A percentile compares a stretch with the other conserved stretches of the same genome.
Conservation (phyloP, 1,139 yeast genomes). For the Hansenula anomala region DNA sequence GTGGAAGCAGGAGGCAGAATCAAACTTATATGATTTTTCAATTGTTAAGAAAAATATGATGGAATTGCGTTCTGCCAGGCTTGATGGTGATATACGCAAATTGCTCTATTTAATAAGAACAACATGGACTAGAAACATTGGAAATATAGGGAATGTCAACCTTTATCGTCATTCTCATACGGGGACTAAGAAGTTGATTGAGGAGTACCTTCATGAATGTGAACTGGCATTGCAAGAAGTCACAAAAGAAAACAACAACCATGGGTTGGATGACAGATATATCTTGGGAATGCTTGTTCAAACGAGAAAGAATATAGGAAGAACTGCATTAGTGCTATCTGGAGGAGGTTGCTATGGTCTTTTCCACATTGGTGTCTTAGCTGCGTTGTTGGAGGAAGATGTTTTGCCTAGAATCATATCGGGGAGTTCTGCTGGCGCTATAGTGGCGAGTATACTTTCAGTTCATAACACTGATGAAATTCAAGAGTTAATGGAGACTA, state of each 20-base stretch:
- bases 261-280: slow-evolving; percentile 60
- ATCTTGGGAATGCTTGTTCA: slow-evolving; percentile 77
- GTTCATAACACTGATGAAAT: slow-evolving; percentile 77
- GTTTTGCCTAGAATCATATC: slow-evolving; percentile 86
- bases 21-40: slow-evolving; percentile 67
- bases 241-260: slow-evolving; percentile 20
- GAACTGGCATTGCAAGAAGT: slow-evolving; percentile 48
- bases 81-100: slow-evolving; percentile 49
- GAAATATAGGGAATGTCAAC: slow-evolving; percentile 80
- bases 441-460: slow-evolving; percentile 84
- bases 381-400: slow-evolving; percentile 68
- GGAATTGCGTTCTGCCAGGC: slow-evolving; percentile 61
- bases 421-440: slow-evolving; percentile 96
- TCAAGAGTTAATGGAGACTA: slow-evolving; percentile 44
- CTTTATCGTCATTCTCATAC: slow-evolving; percentile 74
- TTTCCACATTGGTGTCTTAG: slow-evolving; percentile 86
- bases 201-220: slow-evolving; percentile 80
- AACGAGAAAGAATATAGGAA: slow-evolving; percentile 86
- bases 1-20: slow-evolving; percentile 66
- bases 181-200: slow-evolving; percentile 83
- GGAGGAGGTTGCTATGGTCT: slow-evolving; percentile 97
- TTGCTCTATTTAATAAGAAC: slow-evolving; percentile 76
- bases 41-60: slow-evolving; percentile 48
- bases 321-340: slow-evolving; percentile 86
- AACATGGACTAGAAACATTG: slow-evolving; percentile 79